Evolutionary conservation across 768 basidiomycete genomes (phyloP).

Genomic region (Boletus pseudo-olivaceus): DNA sequence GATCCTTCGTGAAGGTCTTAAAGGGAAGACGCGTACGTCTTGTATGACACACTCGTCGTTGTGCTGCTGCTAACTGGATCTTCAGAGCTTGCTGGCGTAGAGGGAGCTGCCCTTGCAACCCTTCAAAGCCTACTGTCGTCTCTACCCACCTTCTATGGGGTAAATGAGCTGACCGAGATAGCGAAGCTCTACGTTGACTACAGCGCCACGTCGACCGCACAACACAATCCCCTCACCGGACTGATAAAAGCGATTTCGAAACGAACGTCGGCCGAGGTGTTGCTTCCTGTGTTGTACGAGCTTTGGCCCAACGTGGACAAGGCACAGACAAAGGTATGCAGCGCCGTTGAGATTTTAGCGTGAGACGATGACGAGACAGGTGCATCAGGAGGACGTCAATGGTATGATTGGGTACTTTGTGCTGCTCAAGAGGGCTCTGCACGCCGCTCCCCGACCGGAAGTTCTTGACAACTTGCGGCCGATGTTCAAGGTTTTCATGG

Average conservation of each 20-base stretch:
- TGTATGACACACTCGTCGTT: background rate
- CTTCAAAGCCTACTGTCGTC: constrained; percentile 68
- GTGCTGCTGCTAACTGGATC: background rate
- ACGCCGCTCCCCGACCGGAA: constrained; percentile 57
- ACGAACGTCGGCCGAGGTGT: constrained; percentile 59
- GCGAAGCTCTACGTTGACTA: constrained; percentile 56
- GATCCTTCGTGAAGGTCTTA: constrained; percentile 42
- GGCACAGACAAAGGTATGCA: constrained; percentile 36
- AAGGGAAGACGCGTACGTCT: constrained; percentile 33
- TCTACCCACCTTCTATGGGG: constrained; percentile 82
- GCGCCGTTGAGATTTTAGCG: too few relatives aligned
- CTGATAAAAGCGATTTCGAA: constrained; percentile 69
- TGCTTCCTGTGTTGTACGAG: constrained; percentile 62
- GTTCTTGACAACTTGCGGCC: constrained; percentile 64
- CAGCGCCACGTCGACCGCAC: constrained; percentile 8
- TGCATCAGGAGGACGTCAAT: constrained; percentile 22
- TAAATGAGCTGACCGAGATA: constrained; percentile 53
- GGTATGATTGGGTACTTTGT: constrained; percentile 54
- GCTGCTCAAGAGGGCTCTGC: constrained; percentile 61
- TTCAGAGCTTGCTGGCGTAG: constrained; percentile 32
- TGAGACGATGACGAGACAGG: background rate
- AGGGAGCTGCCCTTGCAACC: constrained; percentile 40
- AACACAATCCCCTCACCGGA: constrained; percentile 31
- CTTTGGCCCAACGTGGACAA: constrained; percentile 47
- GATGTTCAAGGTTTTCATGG: constrained; percentile 76